Conservation (phyloP, 2,329 filamentous ascomycete genomes). For the Colletotrichum incanum region DNA sequence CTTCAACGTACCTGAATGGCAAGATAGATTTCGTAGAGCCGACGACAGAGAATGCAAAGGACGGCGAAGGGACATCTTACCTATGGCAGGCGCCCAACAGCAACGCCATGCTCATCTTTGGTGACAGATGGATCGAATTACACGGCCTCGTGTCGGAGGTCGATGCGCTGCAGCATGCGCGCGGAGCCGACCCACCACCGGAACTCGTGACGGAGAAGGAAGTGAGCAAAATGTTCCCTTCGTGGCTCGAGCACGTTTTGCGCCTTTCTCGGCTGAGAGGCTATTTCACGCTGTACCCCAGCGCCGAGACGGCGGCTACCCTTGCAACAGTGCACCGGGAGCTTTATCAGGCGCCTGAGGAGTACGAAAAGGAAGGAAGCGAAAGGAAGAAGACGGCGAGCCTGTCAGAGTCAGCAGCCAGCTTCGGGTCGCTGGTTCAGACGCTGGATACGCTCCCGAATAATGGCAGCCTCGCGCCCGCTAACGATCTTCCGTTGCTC, state of each 20-base stretch:
- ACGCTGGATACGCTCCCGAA: slow-evolving; percentile 66
- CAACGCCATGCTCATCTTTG: slow-evolving; percentile 86
- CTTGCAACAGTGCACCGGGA: slow-evolving; percentile 86
- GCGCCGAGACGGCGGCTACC: slow-evolving; percentile 65
- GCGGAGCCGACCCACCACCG: slow-evolving; percentile 52
- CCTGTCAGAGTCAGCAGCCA: slow-evolving; percentile 45
- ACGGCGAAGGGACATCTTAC: slow-evolving; percentile 69
- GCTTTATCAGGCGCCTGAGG: slow-evolving; percentile 81
- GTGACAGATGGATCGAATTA: slow-evolving; percentile 88
- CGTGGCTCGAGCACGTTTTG: slow-evolving; percentile 85
- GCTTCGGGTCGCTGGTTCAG: slow-evolving; percentile 55
- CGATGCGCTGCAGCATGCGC: slow-evolving; percentile 61
- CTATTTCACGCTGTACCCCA: slow-evolving; percentile 86
- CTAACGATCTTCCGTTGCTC: slow-evolving; percentile 71
- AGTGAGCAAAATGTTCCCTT: slow-evolving; percentile 78
- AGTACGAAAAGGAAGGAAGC: slow-evolving; percentile 60
- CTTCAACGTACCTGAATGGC: slow-evolving; percentile 75
- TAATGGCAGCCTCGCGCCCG: slow-evolving; percentile 59
- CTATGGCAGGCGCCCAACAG: slow-evolving; percentile 89
- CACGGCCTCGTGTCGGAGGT: slow-evolving; percentile 83
- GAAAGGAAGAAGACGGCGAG: slow-evolving; percentile 46
- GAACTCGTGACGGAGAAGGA: slow-evolving; percentile 66
- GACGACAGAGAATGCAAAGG: slow-evolving; percentile 52
- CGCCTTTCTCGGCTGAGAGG: slow-evolving; percentile 83
- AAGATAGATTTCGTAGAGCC: slow-evolving; percentile 68